Conservation (phyloP, 352 stramenopile genomes). For the Phytopythium delawarense region DNA sequence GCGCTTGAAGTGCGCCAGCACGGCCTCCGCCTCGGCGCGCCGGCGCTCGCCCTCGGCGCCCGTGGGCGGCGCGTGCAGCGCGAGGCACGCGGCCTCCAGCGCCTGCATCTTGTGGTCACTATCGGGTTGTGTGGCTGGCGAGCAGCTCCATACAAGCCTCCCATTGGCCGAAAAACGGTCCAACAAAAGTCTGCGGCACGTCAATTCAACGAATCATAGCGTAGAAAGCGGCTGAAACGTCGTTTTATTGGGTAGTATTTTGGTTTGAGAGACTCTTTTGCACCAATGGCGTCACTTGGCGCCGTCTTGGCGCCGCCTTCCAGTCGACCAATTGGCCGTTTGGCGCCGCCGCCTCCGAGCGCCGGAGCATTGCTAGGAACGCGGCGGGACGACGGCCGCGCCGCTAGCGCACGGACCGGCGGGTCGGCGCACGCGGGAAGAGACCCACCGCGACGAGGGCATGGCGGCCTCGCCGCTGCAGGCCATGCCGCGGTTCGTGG, state of each 20-base stretch:
- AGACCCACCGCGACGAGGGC: too few relatives aligned
- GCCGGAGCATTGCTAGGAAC: too few relatives aligned
- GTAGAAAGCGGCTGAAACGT: neutral
- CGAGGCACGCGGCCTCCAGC: constrained; percentile 61
- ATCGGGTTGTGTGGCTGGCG: constrained; percentile 1
- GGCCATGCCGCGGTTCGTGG: constrained; percentile 66
- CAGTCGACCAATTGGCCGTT: constrained; percentile 8
- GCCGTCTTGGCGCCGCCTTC: neutral
- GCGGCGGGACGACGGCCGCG: neutral
- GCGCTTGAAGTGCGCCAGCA: constrained; percentile 80
- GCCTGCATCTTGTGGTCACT: constrained; percentile 28
- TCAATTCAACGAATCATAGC: neutral
- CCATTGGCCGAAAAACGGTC: neutral
- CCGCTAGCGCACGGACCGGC: neutral
- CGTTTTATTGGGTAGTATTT: neutral
- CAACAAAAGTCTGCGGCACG: neutral
- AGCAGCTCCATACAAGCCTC: neutral
- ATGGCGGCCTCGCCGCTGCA: constrained; percentile 4
- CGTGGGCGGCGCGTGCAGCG: constrained; percentile 60
- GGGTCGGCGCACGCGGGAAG: too few relatives aligned
- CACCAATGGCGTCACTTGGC: neutral
- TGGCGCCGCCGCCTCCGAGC: neutral
- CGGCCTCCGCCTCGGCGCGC: constrained; percentile 52
- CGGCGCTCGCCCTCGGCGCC: constrained; percentile 41
- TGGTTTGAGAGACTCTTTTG: neutral